Conservation (phyloP, 2,329 filamentous ascomycete genomes). For the Biscogniauxia mediterranea region DNA sequence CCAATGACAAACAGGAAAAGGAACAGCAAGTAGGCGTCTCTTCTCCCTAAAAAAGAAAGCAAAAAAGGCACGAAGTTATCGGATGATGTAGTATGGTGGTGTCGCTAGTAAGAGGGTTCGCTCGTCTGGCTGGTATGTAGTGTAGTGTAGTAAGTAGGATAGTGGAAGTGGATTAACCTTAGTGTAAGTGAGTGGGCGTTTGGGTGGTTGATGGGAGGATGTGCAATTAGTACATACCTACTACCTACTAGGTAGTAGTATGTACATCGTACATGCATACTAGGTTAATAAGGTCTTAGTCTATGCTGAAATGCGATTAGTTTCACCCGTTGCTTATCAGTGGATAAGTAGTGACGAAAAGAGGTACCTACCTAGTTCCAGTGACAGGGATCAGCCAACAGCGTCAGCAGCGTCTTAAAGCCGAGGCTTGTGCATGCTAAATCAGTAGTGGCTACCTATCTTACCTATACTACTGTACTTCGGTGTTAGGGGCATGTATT, state of each 20-base stretch:
- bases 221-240: too few relatives aligned
- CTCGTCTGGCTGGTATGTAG: neutral
- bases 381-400: neutral
- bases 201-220: neutral
- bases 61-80: neutral
- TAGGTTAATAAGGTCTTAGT: neutral
- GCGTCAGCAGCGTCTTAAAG: neutral
- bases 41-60: neutral
- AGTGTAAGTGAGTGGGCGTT: neutral
- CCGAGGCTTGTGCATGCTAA: neutral
- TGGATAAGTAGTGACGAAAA: slow-evolving; percentile 1
- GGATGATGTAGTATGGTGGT: neutral
- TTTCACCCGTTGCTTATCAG: slow-evolving; percentile 16
- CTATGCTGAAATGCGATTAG: slow-evolving; percentile 13
- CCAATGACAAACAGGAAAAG: neutral
- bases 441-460: too few relatives aligned
- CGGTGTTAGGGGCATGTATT: too few relatives aligned
- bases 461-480: too few relatives aligned
- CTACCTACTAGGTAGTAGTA: too few relatives aligned
- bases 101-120: neutral
- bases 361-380: neutral
- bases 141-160: neutral
- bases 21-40: neutral
- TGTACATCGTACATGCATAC: too few relatives aligned
- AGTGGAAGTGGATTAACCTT: too few relatives aligned